Percentiles rank a stretch among this genome's conserved stretches.
Evolutionary conservation across 176 grass and related monocot species (phyloP).

Genomic region (Aegilops tauschii): DNA sequence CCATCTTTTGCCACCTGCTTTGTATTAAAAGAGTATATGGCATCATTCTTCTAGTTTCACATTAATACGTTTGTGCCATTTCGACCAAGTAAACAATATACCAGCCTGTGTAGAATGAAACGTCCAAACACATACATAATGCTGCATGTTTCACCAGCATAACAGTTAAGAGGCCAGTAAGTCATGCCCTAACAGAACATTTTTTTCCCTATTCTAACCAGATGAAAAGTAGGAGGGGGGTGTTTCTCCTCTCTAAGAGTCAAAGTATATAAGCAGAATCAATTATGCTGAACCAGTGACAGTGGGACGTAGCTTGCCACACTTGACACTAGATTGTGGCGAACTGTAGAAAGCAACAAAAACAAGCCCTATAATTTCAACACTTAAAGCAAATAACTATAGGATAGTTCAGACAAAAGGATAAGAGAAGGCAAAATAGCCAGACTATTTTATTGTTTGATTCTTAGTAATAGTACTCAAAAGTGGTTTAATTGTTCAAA

Average conservation of each 20-base stretch:
- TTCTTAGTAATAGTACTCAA: slow-evolving; percentile 18
- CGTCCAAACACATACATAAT: not conserved
- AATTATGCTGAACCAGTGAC: not conserved
- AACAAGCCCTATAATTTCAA: not conserved
- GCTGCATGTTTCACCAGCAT: slow-evolving; percentile 1
- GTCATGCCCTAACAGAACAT: not conserved
- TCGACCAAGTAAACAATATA: slow-evolving; percentile 4
- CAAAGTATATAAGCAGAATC: not conserved
- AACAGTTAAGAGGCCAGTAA: slow-evolving; percentile 29
- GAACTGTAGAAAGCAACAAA: not conserved
- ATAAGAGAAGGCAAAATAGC: not conserved
- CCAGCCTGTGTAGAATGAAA: not conserved
- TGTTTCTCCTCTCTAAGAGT: not conserved
- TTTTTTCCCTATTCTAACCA: not conserved
- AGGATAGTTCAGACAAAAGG: slow-evolving; percentile 6
- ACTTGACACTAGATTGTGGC: not conserved
- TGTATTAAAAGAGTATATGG: slow-evolving; percentile 10
- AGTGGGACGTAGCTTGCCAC: not conserved
- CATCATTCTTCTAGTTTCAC: slow-evolving; percentile 7
- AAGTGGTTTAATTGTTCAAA: slow-evolving; percentile 1
- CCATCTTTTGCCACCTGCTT: slow-evolving; percentile 11
- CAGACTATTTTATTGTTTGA: not conserved
- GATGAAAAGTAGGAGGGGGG: not conserved
- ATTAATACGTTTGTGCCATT: slow-evolving; percentile 3
- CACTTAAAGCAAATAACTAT: not conserved